These are phyloP conservation scores for Aureobasidium melanogenum DNA, from an alignment of 2,329 filamentous ascomycete species.

Conservation along the genomic window DNA sequence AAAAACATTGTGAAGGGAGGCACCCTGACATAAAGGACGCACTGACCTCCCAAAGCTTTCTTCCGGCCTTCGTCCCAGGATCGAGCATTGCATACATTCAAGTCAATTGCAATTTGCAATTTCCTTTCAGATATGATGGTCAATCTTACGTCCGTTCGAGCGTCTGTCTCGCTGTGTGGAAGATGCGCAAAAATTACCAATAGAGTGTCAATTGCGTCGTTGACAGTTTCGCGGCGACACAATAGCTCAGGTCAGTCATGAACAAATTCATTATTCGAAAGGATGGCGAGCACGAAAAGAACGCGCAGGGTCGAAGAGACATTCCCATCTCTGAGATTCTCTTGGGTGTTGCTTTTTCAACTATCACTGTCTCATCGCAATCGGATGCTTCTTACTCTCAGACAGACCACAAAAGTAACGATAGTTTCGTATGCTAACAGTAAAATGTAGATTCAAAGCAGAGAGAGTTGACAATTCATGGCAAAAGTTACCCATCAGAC, in stretches of 20 bases:
- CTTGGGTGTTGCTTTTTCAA: background rate
- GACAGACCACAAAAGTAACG: background rate
- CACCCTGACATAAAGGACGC: background rate
- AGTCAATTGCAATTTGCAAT: background rate
- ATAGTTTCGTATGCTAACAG: background rate
- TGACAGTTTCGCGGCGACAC: background rate
- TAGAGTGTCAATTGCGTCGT: background rate
- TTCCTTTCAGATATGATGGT: background rate
- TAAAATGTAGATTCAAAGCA: background rate
- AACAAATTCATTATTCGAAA: background rate
- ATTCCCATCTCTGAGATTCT: too few species aligned
- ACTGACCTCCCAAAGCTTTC: background rate
- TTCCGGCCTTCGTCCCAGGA: background rate
- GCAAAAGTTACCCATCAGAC: slow-evolving; percentile 58
- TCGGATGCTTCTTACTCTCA: background rate
- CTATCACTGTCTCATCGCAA: background rate
- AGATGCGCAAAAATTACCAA: background rate
- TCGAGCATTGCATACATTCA: background rate
- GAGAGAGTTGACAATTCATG: slow-evolving; percentile 45
- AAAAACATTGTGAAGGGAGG: background rate
- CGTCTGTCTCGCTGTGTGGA: background rate
- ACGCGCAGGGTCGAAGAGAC: too few species aligned
- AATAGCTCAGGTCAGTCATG: slow-evolving; percentile 9
- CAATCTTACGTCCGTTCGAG: background rate
- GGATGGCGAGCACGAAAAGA: background rate